Evolutionary conservation across 148 eudicot species (phyloP).

Genomic region (Heliamphora exappendiculata): DNA sequence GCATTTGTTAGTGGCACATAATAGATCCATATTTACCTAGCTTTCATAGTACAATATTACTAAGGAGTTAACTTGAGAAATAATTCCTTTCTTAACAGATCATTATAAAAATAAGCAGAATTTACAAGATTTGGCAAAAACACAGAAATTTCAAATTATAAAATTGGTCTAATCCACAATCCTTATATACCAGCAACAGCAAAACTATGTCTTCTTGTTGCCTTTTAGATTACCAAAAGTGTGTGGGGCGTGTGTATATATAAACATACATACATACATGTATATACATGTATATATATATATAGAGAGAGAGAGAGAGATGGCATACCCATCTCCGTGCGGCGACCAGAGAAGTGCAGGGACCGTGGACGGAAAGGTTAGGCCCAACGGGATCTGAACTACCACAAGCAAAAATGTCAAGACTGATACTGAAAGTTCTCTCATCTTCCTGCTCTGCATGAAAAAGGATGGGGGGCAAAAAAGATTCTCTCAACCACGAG

Average conservation of each 20-base stretch:
- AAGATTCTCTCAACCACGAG: neutral
- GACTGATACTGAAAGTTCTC: conserved; percentile 18
- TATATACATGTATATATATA: too few species aligned
- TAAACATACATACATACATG: too few species aligned
- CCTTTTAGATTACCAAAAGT: too few species aligned
- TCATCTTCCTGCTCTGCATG: conserved; percentile 34
- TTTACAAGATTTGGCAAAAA: neutral
- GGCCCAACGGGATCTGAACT: conserved; percentile 34
- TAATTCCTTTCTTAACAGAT: neutral
- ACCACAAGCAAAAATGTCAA: conserved; percentile 31
- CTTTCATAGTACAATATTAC: neutral
- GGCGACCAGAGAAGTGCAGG: conserved; percentile 88
- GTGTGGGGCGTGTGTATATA: too few species aligned
- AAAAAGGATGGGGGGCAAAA: too few species aligned
- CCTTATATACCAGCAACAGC: neutral
- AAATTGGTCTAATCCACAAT: neutral
- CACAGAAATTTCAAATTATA: neutral
- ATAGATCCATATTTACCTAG: too few species aligned
- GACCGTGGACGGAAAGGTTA: conserved; percentile 40
- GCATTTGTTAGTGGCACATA: too few species aligned
- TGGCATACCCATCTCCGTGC: conserved; percentile 51
- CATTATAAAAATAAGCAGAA: neutral
- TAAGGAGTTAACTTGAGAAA: neutral
- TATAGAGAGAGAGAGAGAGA: too few species aligned
- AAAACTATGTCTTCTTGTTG: neutral